These are phyloP conservation scores for Vitis hybrid DNA, from an alignment of 177 flowering plant genomes.

Conservation along the genomic window DNA sequence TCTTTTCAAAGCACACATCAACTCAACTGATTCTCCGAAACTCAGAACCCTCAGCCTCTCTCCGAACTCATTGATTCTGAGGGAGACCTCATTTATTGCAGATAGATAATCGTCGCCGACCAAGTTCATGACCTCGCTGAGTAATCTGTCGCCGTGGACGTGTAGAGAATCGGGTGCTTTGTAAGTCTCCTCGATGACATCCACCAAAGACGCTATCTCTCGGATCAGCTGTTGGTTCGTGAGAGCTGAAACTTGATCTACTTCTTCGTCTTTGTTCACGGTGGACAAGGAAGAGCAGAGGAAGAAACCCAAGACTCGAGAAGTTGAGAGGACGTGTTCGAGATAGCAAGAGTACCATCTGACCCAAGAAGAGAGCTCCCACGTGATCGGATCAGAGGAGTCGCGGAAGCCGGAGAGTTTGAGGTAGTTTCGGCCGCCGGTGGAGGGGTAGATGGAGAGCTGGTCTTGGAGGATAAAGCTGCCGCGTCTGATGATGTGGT, in stretches of 20 bases:
- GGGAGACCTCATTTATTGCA: slow-evolving; percentile 40
- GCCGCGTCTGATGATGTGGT: slow-evolving; percentile 52
- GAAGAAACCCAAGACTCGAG: slow-evolving; percentile 48
- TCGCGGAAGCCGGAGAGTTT: slow-evolving; percentile 79
- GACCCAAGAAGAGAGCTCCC: slow-evolving; percentile 70
- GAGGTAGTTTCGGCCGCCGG: slow-evolving; percentile 74
- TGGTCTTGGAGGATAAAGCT: slow-evolving; percentile 85
- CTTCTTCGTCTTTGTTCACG: slow-evolving; percentile 19
- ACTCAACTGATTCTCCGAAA: slow-evolving; percentile 68
- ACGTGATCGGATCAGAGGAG: slow-evolving; percentile 35
- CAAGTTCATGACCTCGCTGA: slow-evolving; percentile 33
- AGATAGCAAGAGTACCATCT: slow-evolving; percentile 64
- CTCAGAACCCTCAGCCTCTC: slow-evolving; percentile 46
- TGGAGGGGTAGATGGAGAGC: slow-evolving; percentile 62
- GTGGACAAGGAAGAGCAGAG: slow-evolving; percentile 25
- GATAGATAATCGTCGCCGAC: slow-evolving; percentile 46
- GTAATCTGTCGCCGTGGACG: slow-evolving; percentile 28
- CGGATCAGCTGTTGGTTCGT: slow-evolving; percentile 39
- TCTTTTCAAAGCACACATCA: slow-evolving; percentile 55
- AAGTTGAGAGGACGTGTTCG: slow-evolving; percentile 50
- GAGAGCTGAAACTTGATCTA: slow-evolving; percentile 35
- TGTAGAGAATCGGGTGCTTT: slow-evolving; percentile 39
- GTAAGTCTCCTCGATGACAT: slow-evolving; percentile 46
- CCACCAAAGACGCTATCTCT: slow-evolving; percentile 46
- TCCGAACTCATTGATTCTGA: slow-evolving; percentile 53